Base-by-base conservation (phyloP, 108 stramenopile genomes). In the Phaeodactylum tricornutum region DNA sequence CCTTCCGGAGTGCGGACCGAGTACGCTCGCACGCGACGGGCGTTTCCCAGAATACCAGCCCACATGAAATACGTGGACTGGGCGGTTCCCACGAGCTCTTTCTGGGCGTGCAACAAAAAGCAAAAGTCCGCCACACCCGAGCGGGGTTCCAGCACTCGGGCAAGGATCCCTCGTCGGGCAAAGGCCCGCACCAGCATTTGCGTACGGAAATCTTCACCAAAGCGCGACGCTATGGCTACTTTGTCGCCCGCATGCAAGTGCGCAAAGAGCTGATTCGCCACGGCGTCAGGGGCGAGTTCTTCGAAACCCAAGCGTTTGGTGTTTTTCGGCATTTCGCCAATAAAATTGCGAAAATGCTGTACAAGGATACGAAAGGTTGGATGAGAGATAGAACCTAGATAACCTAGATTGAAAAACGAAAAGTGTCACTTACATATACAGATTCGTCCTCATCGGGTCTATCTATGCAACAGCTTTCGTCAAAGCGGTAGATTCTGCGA, bases 51-150 rank as follows among this genome's bases (percentile, higher is more conserved):
- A 9, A 59, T 42, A 15, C 40, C 70, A 0, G 81, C 74, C 67
- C 73, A 65, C 3, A 31, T 2, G 8, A 66, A 47, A 53, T 51
- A 82, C 12, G 74, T 72, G 8, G 81, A 82, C 20, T 21, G 46
- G 7, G 53, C 37, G 14, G 20, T 29, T 17, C 81, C 81, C 2
- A 72, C 51, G 16, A 77, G 16, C 53, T 69, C 64, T 42, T 72
- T 69, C 37, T 60, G 26, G 8, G 81, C 59, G 11, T 25, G 27
- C 34, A 56, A 47, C n/a, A 79, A 30, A 35, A 79, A 73, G 27
- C 81, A 84, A 69, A 84, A 83, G 44, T 84, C 81, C 33, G 73
- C 60, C 31, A 67, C 30, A 21, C 43, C 59, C n/a, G 37, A 44
- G 33, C 66, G 64, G 16, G 45, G 61, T 6, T 29, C 29, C 1